A percentile compares a stretch with the other conserved stretches of the same genome.
Evolutionary conservation across 768 basidiomycete genomes (phyloP).

Genomic region (Boletus patriciae): DNA sequence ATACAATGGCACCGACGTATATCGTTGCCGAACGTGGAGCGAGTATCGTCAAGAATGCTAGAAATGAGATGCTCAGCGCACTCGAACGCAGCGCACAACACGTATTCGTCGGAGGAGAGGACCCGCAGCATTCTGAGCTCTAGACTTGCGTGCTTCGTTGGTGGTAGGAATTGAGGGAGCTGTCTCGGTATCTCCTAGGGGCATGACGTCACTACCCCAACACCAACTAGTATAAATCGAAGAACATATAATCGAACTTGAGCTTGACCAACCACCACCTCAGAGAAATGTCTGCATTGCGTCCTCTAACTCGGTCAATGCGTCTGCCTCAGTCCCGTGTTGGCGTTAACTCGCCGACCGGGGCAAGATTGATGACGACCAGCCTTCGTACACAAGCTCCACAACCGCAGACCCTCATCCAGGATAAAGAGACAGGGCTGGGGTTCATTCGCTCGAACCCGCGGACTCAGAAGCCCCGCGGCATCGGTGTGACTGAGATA

Average conservation of each 20-base stretch:
- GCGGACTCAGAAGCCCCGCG: slow-evolving; percentile 37
- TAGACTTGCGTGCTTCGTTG: background rate
- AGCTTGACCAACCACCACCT: background rate
- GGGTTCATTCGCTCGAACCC: slow-evolving; percentile 24
- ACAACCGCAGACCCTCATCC: slow-evolving; percentile 8
- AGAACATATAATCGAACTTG: background rate
- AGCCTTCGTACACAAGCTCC: background rate
- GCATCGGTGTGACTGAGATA: slow-evolving; percentile 44
- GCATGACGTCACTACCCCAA: slow-evolving; percentile 3
- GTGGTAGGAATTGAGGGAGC: background rate
- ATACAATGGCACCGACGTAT: background rate
- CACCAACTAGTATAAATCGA: background rate
- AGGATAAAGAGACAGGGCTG: slow-evolving; percentile 11
- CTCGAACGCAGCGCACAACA: background rate
- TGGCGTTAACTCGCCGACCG: background rate
- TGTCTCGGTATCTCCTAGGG: background rate
- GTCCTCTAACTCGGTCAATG: background rate
- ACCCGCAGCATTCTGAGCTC: background rate
- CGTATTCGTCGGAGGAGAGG: background rate
- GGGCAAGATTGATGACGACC: background rate
- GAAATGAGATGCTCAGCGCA: background rate
- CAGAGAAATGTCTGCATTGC: background rate
- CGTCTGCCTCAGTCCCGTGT: background rate
- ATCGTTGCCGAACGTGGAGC: background rate
- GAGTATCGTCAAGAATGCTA: background rate